Evolutionary conservation across 345 rosid species (phyloP).

Genomic region (Iberis pinnata): DNA sequence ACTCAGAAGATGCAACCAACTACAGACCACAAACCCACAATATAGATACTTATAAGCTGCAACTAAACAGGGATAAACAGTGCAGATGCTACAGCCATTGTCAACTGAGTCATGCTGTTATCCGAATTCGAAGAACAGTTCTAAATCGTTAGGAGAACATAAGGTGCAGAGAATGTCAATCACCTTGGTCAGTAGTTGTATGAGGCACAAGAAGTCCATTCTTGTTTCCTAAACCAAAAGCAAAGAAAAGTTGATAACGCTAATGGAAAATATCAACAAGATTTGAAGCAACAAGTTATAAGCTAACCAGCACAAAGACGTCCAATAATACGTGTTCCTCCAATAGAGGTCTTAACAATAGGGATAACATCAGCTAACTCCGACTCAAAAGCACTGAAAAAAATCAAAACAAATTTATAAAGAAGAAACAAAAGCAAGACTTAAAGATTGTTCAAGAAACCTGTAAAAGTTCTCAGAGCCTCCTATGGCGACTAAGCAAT

Average conservation of each 20-base stretch:
- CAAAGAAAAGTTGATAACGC: too few species aligned
- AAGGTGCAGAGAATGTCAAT: not conserved
- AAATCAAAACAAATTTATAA: not conserved
- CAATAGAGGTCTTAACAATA: conserved; percentile 80
- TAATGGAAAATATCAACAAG: too few species aligned
- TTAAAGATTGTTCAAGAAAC: conserved; percentile 21
- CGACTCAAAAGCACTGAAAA: conserved; percentile 58
- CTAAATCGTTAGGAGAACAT: too few species aligned
- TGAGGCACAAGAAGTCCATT: conserved; percentile 94
- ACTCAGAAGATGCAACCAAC: conserved; percentile 10
- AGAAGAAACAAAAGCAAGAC: not conserved
- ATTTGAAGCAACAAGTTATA: not conserved
- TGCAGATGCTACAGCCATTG: too few species aligned
- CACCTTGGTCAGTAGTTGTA: conserved; percentile 94
- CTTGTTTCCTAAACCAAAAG: conserved; percentile 56
- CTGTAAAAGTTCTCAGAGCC: conserved; percentile 63
- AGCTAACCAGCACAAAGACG: conserved; percentile 74
- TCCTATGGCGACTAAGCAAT: conserved; percentile 85
- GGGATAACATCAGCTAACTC: conserved; percentile 83
- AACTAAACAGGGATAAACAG: too few species aligned
- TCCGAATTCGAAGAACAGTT: not conserved
- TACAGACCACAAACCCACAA: not conserved
- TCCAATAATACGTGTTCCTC: conserved; percentile 75
- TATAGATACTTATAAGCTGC: not conserved
- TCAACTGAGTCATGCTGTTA: not conserved